Evolutionary conservation across 2,329 filamentous ascomycete genomes (phyloP).

Genomic region (Colletotrichum orbiculare): DNA sequence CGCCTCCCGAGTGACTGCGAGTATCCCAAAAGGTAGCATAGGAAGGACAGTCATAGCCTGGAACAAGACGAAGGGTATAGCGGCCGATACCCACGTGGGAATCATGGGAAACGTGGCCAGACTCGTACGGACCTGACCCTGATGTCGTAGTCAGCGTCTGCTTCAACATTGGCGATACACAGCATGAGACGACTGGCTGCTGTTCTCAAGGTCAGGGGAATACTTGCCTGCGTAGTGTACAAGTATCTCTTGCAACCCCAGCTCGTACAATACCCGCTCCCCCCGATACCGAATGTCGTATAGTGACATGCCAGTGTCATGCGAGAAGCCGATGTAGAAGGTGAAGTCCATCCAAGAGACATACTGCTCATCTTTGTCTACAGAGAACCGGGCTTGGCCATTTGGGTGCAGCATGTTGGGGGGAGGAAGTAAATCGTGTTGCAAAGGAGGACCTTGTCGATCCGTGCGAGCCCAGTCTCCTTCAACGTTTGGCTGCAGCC

Average conservation of each 20-base stretch:
- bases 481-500: conserved; percentile 58
- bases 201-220: conserved; percentile 43
- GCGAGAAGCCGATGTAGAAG: conserved; percentile 63
- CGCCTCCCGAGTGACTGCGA: conserved; percentile 56
- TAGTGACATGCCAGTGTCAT: conserved; percentile 60
- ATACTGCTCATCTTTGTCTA: too few species aligned
- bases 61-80: conserved; percentile 56
- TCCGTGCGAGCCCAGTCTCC: too few species aligned
- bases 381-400: too few species aligned
- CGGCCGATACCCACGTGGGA: conserved; percentile 59
- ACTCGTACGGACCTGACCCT: conserved; percentile 46
- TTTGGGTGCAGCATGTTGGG: too few species aligned
- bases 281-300: conserved; percentile 65
- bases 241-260: conserved; percentile 65
- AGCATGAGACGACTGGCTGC: too few species aligned
- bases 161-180: too few species aligned
- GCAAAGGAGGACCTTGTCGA: too few species aligned
- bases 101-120: conserved; percentile 59
- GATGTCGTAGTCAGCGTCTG: too few species aligned
- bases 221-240: conserved; percentile 72
- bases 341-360: too few species aligned
- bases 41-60: conserved; percentile 63
- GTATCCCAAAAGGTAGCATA: conserved; percentile 61
- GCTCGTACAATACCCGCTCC: conserved; percentile 65
- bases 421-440: too few species aligned